Evolutionary conservation across 306 rosid genomes (phyloP).

Genomic region (Rubus parviflorus): DNA sequence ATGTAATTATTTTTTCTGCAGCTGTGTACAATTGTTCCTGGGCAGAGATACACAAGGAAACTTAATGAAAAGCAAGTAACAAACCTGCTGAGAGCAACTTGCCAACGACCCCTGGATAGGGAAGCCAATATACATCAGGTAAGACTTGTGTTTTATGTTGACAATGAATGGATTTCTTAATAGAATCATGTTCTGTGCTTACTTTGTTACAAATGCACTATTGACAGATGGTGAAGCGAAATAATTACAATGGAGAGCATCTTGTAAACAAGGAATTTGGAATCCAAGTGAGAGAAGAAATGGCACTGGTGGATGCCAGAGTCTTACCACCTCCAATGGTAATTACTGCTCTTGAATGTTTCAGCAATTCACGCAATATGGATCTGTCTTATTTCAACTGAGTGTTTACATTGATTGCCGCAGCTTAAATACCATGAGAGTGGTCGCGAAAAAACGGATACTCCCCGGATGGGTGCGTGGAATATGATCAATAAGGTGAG

Average conservation of each 20-base stretch:
- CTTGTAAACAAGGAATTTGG: constrained; percentile 43
- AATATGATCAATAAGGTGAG: constrained; percentile 82
- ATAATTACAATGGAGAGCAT: constrained; percentile 23
- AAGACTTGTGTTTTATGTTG: not conserved
- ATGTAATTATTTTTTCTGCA: constrained; percentile 3
- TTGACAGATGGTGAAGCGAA: constrained; percentile 35
- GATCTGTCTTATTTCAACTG: not conserved
- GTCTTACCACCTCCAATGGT: constrained; percentile 72
- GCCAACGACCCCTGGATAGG: constrained; percentile 55
- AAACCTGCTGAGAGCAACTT: constrained; percentile 53
- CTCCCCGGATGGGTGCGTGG: constrained; percentile 77
- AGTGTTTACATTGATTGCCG: not conserved
- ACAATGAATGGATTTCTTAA: not conserved
- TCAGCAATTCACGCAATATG: not conserved
- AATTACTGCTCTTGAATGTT: not conserved
- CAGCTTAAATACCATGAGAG: constrained; percentile 63
- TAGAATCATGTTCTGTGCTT: not conserved
- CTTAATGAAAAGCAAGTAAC: constrained; percentile 62
- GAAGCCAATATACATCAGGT: constrained; percentile 37
- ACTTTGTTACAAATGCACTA: not conserved
- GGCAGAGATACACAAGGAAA: constrained; percentile 65
- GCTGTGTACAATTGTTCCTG: constrained; percentile 56
- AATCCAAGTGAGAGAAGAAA: constrained; percentile 33
- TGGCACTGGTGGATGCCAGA: constrained; percentile 49
- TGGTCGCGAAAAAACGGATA: constrained; percentile 43